These are phyloP conservation scores for Pleurotus sapidus DNA, from an alignment of 768 basidiomycete species.

Conservation along the genomic window DNA sequence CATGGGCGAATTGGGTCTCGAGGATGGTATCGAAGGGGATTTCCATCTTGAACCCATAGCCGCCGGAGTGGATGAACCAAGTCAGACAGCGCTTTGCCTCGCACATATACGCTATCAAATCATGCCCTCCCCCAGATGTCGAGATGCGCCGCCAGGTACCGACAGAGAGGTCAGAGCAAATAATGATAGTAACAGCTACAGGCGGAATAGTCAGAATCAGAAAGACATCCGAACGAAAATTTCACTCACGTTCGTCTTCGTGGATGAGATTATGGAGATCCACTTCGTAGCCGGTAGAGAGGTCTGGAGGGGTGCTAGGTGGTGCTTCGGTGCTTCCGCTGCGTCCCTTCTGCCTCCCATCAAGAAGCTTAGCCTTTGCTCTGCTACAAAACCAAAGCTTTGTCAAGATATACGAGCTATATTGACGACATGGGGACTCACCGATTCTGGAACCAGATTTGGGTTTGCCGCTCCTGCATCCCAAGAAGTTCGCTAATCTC, in stretches of 20 bases:
- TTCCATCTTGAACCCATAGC: constrained; percentile 83
- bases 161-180: constrained; percentile 71
- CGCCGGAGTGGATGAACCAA: constrained; percentile 77
- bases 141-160: constrained; percentile 79
- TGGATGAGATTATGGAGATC: constrained; percentile 67
- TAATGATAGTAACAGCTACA: constrained; percentile 70
- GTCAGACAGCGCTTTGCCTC: constrained; percentile 62
- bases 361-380: constrained; percentile 76
- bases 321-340: constrained; percentile 32
- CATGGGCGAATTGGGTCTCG: constrained; percentile 53
- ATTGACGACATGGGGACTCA: constrained; percentile 20
- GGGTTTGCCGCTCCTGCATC: constrained; percentile 85
- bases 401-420: background rate
- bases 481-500: constrained; percentile 74
- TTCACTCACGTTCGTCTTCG: constrained; percentile 68
- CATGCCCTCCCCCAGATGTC: constrained; percentile 49
- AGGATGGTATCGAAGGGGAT: constrained; percentile 65
- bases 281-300: constrained; percentile 49
- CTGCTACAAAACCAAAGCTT: constrained; percentile 42
- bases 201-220: background rate
- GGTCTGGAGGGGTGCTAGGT: constrained; percentile 49
- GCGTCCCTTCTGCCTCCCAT: constrained; percentile 47
- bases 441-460: constrained; percentile 92
- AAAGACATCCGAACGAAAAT: background rate
- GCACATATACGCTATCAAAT: constrained; percentile 75